Base-by-base conservation (phyloP, 1,139 yeast genomes). In the Sugiyamaella xylanicola region DNA sequence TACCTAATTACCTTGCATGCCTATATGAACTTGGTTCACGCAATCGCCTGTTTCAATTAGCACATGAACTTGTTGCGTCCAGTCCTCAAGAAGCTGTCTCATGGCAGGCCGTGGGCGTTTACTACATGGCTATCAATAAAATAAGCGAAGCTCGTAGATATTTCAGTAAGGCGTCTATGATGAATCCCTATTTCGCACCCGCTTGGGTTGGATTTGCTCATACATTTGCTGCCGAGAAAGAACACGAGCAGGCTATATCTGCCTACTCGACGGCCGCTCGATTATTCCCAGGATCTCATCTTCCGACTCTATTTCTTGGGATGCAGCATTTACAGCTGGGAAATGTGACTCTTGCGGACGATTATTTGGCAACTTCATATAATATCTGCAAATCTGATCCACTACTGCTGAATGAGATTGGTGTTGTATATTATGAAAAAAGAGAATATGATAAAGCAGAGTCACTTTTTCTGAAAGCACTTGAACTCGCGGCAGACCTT, bases 171-270 rank as follows among this genome's bases (percentile, higher is more conserved):
- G 93, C 98, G 0, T 90, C 98, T 0, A 78, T 91, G 63, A 73
- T 92, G 62, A 87, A 90, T 63, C 96, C 99, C 0, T 88, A 86
- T 63, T 91, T 89, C 74, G 96, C 96, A 0, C 95, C 89, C 55
- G 97, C 98, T 0, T 95, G 99, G 99, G 85, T 95, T 48, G 99
- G 98, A 1, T 95, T 95, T 75, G 98, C 98, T 0, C 98, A 93
- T 68, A 92, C 99, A 0, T 95, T 91, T 79, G 97, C 97, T 0
- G 87, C 89, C 1, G 99, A 95, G 70, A 96, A 97, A 8, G 99
- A 95, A 72, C 98, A 95, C 67, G 99, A 95, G 69, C 99, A 95
- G 71, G 99, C 99, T 1, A 87, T 93, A 19, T 86, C 97, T 58
- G 99, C 99, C 0, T 95, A 92, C 72, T 93, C 98, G 0, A 92